Evolutionary conservation across 2,329 filamentous ascomycete genomes (phyloP), one percentile per base, ranked within the genome.

Genomic region (Diaporthe humulicola): DNA sequence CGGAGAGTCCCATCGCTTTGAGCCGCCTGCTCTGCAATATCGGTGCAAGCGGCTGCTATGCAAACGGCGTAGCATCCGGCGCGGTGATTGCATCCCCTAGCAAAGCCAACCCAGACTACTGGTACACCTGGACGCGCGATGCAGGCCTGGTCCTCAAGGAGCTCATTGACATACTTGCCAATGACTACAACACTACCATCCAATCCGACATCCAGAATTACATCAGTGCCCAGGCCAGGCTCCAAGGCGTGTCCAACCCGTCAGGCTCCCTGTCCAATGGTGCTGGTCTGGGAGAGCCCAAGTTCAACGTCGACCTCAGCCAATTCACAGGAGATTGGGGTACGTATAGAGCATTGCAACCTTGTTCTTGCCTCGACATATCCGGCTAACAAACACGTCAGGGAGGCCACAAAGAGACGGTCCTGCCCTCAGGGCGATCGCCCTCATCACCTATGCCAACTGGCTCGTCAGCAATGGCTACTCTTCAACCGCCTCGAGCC

Each of bases 51-150:
- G 90, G 90, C 36, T 88, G 88, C 77, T 82, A 88, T 76, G 85
- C 86, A 22, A 75, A 81, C 14, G 88, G 87, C 2, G 89, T 87
- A 6, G 82, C 79, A 45, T 80, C 87, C 1, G 90, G 90, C 4
- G 80, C 88, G 45, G 88, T 92, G 22, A 83, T 92, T 79, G 91
- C 91, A 22, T 88, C 87, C 56, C 91, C 91, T 5, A 89, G 87
- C 76, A 88, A 83, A 48, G 77, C 77, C 22, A 83, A 88, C 69
- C 91, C 90, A 7, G 85, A 91, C 78, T 92, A 96, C 82, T 95
- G 89, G 80, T 96, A 91, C 80, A 95, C 93, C 1, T 96, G 94
- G 94, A 95, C 92, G 1, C 87, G 94, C 79, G 94, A 96, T 81
- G 89, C 92, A 22, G 93, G 92, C 33, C 86, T 96, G 40, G 90